Conservation (phyloP, 805 yeast species). For the Ogataea paradorogensis region DNA sequence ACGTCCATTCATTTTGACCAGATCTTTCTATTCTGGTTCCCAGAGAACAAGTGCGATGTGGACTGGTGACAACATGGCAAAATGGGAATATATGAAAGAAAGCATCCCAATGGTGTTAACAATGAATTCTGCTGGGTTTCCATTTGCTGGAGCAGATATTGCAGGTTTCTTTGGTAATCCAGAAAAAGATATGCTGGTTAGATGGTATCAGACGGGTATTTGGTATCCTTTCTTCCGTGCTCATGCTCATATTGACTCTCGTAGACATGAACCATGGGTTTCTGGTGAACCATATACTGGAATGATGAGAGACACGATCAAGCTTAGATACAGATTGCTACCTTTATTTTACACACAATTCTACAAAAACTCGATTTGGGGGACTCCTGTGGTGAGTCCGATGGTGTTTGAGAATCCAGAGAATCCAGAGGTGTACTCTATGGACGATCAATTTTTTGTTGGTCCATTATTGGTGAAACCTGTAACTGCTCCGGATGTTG, state of each 20-base stretch:
- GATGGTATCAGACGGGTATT: slow-evolving; percentile 96
- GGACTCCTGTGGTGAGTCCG: slow-evolving; percentile 72
- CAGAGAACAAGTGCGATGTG: slow-evolving; percentile 91
- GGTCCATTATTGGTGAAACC: slow-evolving; percentile 80
- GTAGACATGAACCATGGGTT: slow-evolving; percentile 91
- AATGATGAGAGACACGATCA: slow-evolving; percentile 65
- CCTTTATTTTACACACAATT: slow-evolving; percentile 83
- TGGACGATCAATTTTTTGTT: slow-evolving; percentile 82
- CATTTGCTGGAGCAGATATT: slow-evolving; percentile 94
- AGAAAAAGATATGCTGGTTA: slow-evolving; percentile 65
- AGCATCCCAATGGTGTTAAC: slow-evolving; percentile 89
- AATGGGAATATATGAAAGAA: slow-evolving; percentile 79
- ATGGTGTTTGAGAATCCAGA: slow-evolving; percentile 55
- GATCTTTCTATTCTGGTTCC: slow-evolving; percentile 88
- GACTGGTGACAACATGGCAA: slow-evolving; percentile 96
- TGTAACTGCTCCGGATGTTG: slow-evolving; percentile 54
- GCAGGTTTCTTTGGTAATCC: slow-evolving; percentile 97
- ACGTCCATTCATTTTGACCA: slow-evolving; percentile 84
- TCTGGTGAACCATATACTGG: slow-evolving; percentile 71
- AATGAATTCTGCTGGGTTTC: slow-evolving; percentile 78
- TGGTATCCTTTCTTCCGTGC: slow-evolving; percentile 97
- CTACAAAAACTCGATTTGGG: slow-evolving; percentile 54
- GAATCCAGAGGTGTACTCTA: slow-evolving; percentile 44
- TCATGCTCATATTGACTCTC: slow-evolving; percentile 93
- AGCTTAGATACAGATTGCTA: slow-evolving; percentile 68